These are phyloP conservation scores for Solidago caesia DNA, from an alignment of 129 eudicot genomes.

Conservation along the genomic window DNA sequence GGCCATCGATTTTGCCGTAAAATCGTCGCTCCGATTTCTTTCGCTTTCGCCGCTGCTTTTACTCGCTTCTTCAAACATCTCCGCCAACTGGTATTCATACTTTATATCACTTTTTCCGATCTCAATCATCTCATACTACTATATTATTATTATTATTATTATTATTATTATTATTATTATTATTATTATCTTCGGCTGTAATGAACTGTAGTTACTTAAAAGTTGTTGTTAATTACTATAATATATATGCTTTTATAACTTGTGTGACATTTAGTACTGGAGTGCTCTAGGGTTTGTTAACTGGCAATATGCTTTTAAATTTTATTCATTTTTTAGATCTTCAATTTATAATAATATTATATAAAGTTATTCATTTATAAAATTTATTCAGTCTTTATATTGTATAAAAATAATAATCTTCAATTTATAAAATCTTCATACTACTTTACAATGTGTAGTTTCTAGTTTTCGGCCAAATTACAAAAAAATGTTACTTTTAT, in stretches of 20 bases:
- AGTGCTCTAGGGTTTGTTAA: constrained; percentile 24
- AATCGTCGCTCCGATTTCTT: constrained; percentile 30
- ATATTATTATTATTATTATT: neutral
- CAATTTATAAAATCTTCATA: no score
- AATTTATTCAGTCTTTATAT: no score
- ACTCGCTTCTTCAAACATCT: constrained; percentile 14
- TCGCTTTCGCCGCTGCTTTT: constrained; percentile 25
- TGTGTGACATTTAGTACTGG: constrained; percentile 5
- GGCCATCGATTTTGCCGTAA: constrained; percentile 40
- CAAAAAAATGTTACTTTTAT: no score
- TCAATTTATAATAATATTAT: no score
- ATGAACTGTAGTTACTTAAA: no score
- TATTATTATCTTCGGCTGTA: neutral
- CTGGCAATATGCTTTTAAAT: neutral
- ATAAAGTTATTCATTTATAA: no score
- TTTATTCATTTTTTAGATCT: neutral
- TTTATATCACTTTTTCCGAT: neutral
- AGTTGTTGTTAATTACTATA: no score
- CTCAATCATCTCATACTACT: neutral
- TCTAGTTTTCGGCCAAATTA: no score
- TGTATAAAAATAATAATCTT: no score
- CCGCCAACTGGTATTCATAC: constrained; percentile 27
- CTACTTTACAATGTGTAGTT: no score
- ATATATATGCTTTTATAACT: neutral
- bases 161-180: neutral